Evolutionary conservation across 2,329 filamentous ascomycete genomes (phyloP).

Genomic region (Talaromyces sp.): DNA sequence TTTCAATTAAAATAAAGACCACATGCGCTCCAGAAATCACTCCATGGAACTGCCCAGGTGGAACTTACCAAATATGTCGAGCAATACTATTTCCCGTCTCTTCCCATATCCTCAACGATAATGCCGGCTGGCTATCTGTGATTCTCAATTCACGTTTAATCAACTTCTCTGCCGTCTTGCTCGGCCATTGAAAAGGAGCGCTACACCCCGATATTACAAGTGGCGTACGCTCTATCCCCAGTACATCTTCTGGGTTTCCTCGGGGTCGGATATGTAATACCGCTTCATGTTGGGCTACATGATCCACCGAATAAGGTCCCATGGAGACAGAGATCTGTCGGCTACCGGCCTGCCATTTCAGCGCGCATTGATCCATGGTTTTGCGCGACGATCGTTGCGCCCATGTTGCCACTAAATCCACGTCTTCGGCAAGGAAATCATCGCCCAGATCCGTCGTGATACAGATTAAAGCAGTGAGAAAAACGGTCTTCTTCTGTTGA

Average conservation of each 20-base stretch:
- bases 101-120: conserved; percentile 60
- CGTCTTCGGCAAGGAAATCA: conserved; percentile 57
- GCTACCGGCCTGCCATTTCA: conserved; percentile 38
- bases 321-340: conserved; percentile 37
- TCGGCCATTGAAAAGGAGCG: conserved; percentile 43
- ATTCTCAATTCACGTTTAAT: conserved; percentile 59
- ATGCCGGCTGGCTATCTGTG: conserved; percentile 38
- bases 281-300: conserved; percentile 28
- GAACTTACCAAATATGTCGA: conserved; percentile 66
- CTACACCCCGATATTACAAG: conserved; percentile 63
- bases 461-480: conserved; percentile 59
- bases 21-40: too few species aligned
- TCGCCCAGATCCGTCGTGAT: conserved; percentile 72
- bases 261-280: conserved; percentile 29
- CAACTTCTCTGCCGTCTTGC: conserved; percentile 51
- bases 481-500: conserved; percentile 47
- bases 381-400: conserved; percentile 17
- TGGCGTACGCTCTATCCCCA: conserved; percentile 34
- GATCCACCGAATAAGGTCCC: conserved; percentile 31
- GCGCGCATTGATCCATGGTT: conserved; percentile 24
- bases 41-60: too few species aligned
- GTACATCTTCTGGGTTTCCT: conserved; percentile 20
- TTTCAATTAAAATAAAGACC: not conserved
- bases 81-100: conserved; percentile 75
- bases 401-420: conserved; percentile 34